A percentile compares a stretch with the other conserved stretches of the same genome.
Conservation (phyloP, 768 basidiomycete species). For the Kwoniella bestiolae region DNA sequence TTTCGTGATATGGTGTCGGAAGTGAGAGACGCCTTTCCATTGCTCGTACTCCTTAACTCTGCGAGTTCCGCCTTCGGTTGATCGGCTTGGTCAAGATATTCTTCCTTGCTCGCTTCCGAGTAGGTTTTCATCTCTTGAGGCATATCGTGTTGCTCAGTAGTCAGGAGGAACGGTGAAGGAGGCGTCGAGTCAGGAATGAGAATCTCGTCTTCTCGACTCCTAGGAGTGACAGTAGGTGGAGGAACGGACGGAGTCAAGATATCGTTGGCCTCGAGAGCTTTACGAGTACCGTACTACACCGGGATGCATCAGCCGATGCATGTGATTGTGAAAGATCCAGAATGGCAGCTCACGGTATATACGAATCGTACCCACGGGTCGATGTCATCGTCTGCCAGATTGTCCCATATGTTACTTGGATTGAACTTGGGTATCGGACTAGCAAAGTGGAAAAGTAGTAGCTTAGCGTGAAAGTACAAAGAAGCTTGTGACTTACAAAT, state of each 20-base stretch:
- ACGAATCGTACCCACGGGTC: slow-evolving; percentile 19
- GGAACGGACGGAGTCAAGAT: neutral
- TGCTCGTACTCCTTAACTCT: too few species aligned
- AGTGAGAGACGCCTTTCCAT: too few species aligned
- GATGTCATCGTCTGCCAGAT: neutral
- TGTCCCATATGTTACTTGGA: neutral
- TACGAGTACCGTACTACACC: slow-evolving; percentile 19
- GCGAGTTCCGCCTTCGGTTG: too few species aligned
- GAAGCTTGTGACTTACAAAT: neutral
- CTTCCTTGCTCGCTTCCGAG: too few species aligned
- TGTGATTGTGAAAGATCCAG: neutral
- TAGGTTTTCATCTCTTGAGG: too few species aligned
- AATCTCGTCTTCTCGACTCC: neutral
- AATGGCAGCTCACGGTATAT: slow-evolving; percentile 9
- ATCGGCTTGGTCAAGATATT: neutral
- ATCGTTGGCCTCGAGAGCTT: slow-evolving; percentile 6
- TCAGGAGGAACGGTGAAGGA: neutral
- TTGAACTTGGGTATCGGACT: too few species aligned
- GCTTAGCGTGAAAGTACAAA: too few species aligned
- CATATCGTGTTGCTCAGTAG: too few species aligned
- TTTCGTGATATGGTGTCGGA: too few species aligned
- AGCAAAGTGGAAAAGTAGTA: too few species aligned
- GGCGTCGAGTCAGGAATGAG: slow-evolving; percentile 2
- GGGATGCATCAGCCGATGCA: neutral
- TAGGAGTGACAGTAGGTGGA: neutral